Evolutionary conservation across 2,329 filamentous ascomycete genomes (phyloP).

Genomic region (Phialocephala subalpina): DNA sequence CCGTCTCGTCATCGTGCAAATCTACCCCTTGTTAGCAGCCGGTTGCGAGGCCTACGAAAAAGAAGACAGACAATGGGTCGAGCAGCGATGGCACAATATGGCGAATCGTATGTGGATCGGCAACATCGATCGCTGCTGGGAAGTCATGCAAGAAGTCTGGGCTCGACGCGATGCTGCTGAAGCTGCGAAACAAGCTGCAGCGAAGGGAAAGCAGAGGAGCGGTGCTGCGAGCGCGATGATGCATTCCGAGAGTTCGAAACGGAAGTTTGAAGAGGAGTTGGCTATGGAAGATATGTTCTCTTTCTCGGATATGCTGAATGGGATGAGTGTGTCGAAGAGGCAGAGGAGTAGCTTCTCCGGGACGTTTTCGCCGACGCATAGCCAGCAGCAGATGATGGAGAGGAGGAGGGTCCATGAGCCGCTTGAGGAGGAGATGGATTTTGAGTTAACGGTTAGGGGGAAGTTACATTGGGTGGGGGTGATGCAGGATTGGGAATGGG

Average conservation of each 20-base stretch:
- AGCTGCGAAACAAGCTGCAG: conserved; percentile 27
- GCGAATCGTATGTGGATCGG: conserved; percentile 69
- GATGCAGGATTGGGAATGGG: conserved; percentile 78
- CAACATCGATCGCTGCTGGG: conserved; percentile 70
- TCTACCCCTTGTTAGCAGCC: conserved; percentile 73
- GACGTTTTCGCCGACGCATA: conserved; percentile 4
- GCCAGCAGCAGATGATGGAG: conserved; percentile 13
- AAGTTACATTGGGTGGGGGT: conserved; percentile 74
- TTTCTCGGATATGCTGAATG: conserved; percentile 42
- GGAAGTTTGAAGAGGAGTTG: conserved; percentile 43
- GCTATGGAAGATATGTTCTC: conserved; percentile 37
- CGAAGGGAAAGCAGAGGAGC: conserved; percentile 32
- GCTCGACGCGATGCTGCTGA: conserved; percentile 60
- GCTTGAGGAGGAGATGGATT: conserved; percentile 55
- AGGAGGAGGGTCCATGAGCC: conserved; percentile 38
- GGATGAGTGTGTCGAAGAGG: conserved; percentile 28
- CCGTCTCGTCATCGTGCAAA: conserved; percentile 71
- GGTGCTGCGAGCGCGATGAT: conserved; percentile 31
- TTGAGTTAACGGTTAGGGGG: conserved; percentile 70
- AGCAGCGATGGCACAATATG: conserved; percentile 68
- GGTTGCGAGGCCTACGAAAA: conserved; percentile 67
- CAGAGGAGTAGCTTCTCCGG: conserved; percentile 34
- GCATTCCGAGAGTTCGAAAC: conserved; percentile 37
- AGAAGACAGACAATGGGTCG: conserved; percentile 71
- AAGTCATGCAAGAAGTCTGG: conserved; percentile 74